phyloP scores from a whole-genome alignment of 805 yeast species.

The Saturnispora kantuleensis region DNA sequence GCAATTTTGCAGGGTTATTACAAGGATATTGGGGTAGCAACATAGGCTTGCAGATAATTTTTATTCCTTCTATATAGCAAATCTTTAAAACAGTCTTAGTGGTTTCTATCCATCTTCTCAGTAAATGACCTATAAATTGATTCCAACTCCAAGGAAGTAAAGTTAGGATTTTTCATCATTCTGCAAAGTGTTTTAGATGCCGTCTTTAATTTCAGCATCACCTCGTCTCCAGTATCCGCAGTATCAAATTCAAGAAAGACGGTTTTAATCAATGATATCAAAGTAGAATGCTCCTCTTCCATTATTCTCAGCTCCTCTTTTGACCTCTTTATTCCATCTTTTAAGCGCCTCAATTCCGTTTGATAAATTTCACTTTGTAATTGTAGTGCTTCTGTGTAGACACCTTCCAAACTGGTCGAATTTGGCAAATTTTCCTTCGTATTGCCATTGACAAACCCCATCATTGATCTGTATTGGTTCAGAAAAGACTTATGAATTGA shows the following conservation, averaged over 20 bases:
- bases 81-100: not conserved
- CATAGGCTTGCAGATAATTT: not conserved
- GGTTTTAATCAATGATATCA: constrained; percentile 4
- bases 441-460: too few relatives aligned
- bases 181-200: not conserved
- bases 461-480: too few relatives aligned
- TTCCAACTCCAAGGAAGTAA: not conserved
- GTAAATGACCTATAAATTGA: constrained; percentile 4
- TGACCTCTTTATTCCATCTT: too few relatives aligned
- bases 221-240: not conserved
- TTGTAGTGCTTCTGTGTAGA: not conserved
- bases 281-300: not conserved
- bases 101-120: not conserved
- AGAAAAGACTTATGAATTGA: too few relatives aligned
- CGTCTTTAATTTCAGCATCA: not conserved
- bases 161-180: not conserved
- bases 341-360: not conserved
- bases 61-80: too few relatives aligned
- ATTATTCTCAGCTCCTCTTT: not conserved
- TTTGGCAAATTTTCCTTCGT: too few relatives aligned
- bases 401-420: not conserved
- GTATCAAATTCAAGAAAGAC: constrained; percentile 5
- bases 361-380: not conserved
- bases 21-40: not conserved
- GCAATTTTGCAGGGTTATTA: not conserved